Conservation (phyloP, 202 grass and related monocot genomes). For the Schoenoplectus tabernaemontani region DNA sequence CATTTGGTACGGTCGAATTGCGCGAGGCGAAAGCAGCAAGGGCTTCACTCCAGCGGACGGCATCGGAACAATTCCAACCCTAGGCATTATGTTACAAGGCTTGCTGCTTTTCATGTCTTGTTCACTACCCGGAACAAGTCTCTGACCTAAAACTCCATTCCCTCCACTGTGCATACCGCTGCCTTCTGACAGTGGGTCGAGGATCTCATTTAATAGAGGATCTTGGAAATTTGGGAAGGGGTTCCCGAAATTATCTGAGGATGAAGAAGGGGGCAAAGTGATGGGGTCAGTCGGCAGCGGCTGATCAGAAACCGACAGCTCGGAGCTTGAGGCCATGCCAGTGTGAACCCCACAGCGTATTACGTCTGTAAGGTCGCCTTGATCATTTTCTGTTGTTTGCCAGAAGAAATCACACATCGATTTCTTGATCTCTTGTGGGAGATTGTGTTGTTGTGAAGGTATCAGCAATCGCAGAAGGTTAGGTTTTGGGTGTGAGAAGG, state of each 20-base stretch:
- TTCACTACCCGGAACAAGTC: not conserved
- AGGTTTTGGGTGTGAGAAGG: not conserved
- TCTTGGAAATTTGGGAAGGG: slow-evolving; percentile 55
- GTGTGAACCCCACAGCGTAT: slow-evolving; percentile 38
- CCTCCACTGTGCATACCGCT: not conserved
- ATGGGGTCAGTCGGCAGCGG: slow-evolving; percentile 25
- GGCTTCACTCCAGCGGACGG: not conserved
- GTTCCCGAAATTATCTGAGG: slow-evolving; percentile 37
- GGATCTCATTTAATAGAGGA: slow-evolving; percentile 43
- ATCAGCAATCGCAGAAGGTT: not conserved
- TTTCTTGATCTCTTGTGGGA: not conserved
- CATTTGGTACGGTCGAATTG: slow-evolving; percentile 32
- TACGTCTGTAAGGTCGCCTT: slow-evolving; percentile 71
- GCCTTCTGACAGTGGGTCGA: slow-evolving; percentile 34
- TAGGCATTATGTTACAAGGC: slow-evolving; percentile 30
- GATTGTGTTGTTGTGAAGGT: not conserved
- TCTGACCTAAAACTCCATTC: not conserved
- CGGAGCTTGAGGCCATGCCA: not conserved
- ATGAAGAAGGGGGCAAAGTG: slow-evolving; percentile 27
- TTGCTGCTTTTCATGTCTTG: slow-evolving; percentile 27
- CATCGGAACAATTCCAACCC: slow-evolving; percentile 29
- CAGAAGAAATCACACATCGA: slow-evolving; percentile 84
- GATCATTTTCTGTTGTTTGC: slow-evolving; percentile 49
- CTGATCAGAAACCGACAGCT: slow-evolving; percentile 33
- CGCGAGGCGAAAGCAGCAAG: slow-evolving; percentile 29